Conservation (phyloP, 108 stramenopile species). For the Pseudonitzschia multistriata region DNA sequence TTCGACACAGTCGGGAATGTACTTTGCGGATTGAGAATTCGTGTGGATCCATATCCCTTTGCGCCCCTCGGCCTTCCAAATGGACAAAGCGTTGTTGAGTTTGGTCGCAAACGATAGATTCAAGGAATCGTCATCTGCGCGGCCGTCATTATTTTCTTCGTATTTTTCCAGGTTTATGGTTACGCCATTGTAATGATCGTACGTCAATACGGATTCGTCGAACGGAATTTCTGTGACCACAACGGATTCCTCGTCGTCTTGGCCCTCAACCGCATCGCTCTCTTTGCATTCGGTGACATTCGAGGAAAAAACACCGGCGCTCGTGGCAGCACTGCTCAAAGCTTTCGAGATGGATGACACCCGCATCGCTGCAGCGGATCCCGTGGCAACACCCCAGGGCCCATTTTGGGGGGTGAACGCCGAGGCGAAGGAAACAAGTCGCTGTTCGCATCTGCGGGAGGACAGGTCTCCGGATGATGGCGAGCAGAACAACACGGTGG, state of each 20-base stretch:
- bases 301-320: background rate
- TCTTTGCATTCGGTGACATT: background rate
- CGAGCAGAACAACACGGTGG: background rate
- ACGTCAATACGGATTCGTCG: slow-evolving; percentile 46
- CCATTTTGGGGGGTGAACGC: background rate
- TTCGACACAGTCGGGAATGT: slow-evolving; percentile 28
- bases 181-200: slow-evolving; percentile 78
- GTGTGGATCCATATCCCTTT: slow-evolving; percentile 81
- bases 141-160: background rate
- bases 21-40: slow-evolving; percentile 20
- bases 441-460: background rate
- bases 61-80: slow-evolving; percentile 52
- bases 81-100: slow-evolving; percentile 31
- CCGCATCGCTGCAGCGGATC: background rate
- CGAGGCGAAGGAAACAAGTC: background rate
- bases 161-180: slow-evolving; percentile 43
- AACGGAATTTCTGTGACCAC: slow-evolving; percentile 28
- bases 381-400: no score
- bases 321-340: background rate
- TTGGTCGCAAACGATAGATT: background rate
- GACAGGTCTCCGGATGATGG: background rate
- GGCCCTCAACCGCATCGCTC: background rate
- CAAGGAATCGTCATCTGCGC: background rate
- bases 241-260: background rate
- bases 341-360: background rate